A percentile compares a stretch with the other conserved stretches of the same genome.
These are phyloP conservation scores for Cocos nucifera DNA, from an alignment of 176 grass and related monocot genomes.

Conservation along the genomic window DNA sequence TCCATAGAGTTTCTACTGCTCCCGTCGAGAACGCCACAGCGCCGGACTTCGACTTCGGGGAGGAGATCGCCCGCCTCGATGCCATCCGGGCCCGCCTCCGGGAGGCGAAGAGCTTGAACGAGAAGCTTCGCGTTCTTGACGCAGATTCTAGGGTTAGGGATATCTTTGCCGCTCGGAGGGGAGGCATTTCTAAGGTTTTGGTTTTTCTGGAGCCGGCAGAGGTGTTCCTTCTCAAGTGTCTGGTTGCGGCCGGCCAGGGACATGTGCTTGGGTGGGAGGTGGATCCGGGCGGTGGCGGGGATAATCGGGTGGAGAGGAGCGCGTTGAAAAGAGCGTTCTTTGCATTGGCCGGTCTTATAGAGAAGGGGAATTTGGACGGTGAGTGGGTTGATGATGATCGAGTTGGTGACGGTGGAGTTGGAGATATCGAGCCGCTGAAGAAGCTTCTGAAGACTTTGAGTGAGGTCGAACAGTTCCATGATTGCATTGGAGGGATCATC, in stretches of 20 bases:
- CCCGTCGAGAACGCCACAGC: slow-evolving; percentile 32
- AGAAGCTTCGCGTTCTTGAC: slow-evolving; percentile 60
- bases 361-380: slow-evolving; percentile 54
- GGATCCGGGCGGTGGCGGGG: slow-evolving; percentile 35
- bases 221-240: slow-evolving; percentile 73
- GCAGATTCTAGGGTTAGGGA: slow-evolving; percentile 53
- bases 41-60: slow-evolving; percentile 33
- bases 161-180: slow-evolving; percentile 33
- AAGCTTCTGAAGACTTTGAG: slow-evolving; percentile 61
- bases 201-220: slow-evolving; percentile 33
- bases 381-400: slow-evolving; percentile 6
- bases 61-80: slow-evolving; percentile 55
- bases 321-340: slow-evolving; percentile 57
- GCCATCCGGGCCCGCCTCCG: slow-evolving; percentile 32
- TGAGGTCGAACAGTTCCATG: slow-evolving; percentile 71
- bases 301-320: slow-evolving; percentile 16
- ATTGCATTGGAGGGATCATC: slow-evolving; percentile 92
- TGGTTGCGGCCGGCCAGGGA: slow-evolving; percentile 75
- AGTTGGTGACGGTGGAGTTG: slow-evolving; percentile 10
- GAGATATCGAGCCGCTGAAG: slow-evolving; percentile 35
- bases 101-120: slow-evolving; percentile 23
- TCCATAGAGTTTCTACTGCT: slow-evolving; percentile 34
- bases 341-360: slow-evolving; percentile 49
- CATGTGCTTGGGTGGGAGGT: slow-evolving; percentile 70
- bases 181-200: not conserved